These are phyloP conservation scores for Diaporthe helianthi DNA, from an alignment of 2,329 filamentous ascomycete species.

Conservation along the genomic window DNA sequence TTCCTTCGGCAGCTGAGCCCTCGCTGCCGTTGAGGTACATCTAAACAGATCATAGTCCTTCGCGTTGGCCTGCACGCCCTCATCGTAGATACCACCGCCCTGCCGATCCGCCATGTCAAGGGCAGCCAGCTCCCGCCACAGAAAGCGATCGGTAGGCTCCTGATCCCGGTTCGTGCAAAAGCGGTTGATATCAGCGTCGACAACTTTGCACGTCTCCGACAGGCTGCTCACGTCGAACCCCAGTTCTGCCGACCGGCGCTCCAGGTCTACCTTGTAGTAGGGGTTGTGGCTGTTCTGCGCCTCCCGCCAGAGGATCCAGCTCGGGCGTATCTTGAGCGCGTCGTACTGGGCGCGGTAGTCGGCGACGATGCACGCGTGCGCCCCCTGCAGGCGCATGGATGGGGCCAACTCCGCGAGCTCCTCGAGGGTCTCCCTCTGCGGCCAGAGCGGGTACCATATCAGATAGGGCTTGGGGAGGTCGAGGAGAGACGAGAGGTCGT, in stretches of 20 bases:
- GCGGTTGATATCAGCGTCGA: not conserved
- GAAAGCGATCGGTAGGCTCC: not conserved
- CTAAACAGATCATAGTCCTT: not conserved
- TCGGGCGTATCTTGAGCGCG: not conserved
- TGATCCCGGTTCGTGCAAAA: not conserved
- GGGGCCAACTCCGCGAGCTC: not conserved
- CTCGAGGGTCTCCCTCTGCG: not conserved
- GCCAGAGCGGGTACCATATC: not conserved
- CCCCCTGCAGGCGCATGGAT: not conserved
- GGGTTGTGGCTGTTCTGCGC: not conserved
- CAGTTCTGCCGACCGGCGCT: not conserved
- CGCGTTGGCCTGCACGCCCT: not conserved
- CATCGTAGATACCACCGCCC: not conserved
- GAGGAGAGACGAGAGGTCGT: not conserved
- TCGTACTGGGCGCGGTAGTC: not conserved
- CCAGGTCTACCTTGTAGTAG: not conserved
- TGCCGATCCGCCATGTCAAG: not conserved
- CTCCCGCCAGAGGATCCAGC: not conserved
- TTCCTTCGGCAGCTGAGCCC: not conserved
- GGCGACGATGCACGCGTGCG: not conserved
- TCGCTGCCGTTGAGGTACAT: not conserved
- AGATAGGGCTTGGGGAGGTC: not conserved
- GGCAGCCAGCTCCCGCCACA: not conserved
- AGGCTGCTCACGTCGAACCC: not conserved
- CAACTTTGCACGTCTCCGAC: not conserved